phyloP scores from a whole-genome alignment of 2,329 filamentous ascomycete genomes.

The Colletotrichum lindemuthianum region DNA sequence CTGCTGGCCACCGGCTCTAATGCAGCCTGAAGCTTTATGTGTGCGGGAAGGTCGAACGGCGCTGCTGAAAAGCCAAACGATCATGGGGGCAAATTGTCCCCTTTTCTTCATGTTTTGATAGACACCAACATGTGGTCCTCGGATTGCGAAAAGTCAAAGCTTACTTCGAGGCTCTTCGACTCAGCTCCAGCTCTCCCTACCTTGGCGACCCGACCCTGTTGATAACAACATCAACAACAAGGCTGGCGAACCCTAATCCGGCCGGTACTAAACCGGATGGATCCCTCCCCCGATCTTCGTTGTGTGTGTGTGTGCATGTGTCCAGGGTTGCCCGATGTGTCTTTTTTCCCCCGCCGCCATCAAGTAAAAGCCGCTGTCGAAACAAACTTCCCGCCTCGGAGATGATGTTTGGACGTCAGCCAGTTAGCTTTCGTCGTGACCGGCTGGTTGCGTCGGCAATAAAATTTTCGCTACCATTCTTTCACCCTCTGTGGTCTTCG shows the following conservation, averaged over 20 bases:
- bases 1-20: neutral
- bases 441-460: slow-evolving; percentile 3
- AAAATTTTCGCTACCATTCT: slow-evolving; percentile 5
- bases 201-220: slow-evolving; percentile 20
- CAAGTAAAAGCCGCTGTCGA: slow-evolving; percentile 9
- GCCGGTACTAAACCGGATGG: slow-evolving; percentile 24
- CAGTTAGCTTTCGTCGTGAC: neutral
- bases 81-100: neutral
- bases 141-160: no score
- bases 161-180: no score
- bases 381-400: slow-evolving; percentile 12
- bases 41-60: neutral
- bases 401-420: neutral
- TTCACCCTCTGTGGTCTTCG: neutral
- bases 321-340: slow-evolving; percentile 4
- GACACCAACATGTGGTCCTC: neutral
- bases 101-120: neutral
- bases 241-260: slow-evolving; percentile 1
- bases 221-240: slow-evolving; percentile 5
- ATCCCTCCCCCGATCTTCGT: slow-evolving; percentile 7
- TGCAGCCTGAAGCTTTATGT: slow-evolving; percentile 10
- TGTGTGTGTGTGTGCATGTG: neutral
- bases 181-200: neutral
- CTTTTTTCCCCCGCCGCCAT: neutral
- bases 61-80: neutral